These are phyloP conservation scores for Chlamydomonas sp. DNA, from an alignment of 139 green algal species.

Conservation along the genomic window DNA sequence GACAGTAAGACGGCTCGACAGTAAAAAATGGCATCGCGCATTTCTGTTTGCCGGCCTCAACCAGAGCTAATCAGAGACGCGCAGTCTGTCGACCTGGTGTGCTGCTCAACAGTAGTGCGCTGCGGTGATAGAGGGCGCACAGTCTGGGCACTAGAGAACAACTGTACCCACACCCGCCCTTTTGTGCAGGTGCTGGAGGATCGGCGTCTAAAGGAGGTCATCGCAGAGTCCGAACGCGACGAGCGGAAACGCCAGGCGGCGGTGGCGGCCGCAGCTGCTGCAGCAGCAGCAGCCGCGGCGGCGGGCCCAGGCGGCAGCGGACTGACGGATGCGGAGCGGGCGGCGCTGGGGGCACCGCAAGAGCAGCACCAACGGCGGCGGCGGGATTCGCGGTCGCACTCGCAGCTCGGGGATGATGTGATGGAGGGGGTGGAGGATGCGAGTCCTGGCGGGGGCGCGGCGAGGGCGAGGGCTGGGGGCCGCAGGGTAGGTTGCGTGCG, in stretches of 20 bases:
- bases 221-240: constrained; percentile 12
- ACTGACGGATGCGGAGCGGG: background rate
- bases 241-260: background rate
- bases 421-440: too few relatives aligned
- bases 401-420: too few relatives aligned
- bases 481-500: too few relatives aligned
- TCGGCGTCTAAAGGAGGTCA: background rate
- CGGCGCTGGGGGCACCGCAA: background rate
- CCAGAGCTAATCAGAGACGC: too few relatives aligned
- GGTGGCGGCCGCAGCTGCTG: background rate
- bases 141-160: background rate
- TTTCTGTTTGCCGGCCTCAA: too few relatives aligned
- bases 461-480: too few relatives aligned
- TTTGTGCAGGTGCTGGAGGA: constrained; percentile 16
- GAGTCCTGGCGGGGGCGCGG: too few relatives aligned
- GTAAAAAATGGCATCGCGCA: background rate
- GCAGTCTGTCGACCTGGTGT: too few relatives aligned
- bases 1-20: background rate
- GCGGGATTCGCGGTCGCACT: background rate
- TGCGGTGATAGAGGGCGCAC: background rate
- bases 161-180: background rate
- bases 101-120: background rate
- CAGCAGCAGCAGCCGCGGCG: background rate
- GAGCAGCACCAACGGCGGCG: background rate
- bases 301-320: background rate